Base-by-base conservation (phyloP, 805 yeast species). In the Dipodascus geniculatus region DNA sequence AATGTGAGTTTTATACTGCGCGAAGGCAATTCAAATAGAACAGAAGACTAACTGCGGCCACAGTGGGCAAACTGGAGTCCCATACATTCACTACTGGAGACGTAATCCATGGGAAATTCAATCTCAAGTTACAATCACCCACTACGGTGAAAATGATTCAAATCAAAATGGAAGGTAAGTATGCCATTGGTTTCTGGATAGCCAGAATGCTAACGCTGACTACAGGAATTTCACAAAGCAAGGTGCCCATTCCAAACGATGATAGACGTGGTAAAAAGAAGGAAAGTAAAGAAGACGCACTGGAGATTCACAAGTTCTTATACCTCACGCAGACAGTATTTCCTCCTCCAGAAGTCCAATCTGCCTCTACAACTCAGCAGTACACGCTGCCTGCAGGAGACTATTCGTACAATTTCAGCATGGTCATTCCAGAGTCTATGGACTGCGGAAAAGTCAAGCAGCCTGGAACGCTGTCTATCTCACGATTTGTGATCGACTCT, bases 351-450 rank as follows among this genome's bases (percentile, higher is more conserved):
- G 64, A 64, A 9, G 54, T 61, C 20, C 57, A 57, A 14, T 47
- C 22, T 47, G 54, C 48, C 50, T 56, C 54, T 48, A 51, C 52
- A 3, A 31, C 59, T 3, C 53, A 57, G 31, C 58, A 57, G 48
- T 70, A 62, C 58, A 66, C 73, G 4, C 59, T 71, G 20, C 60
- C 64, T 3, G 59, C 67, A 2, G 74, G 74, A 11, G 28, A 54
- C 2, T 68, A 71, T 50, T 49, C 49, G 22, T 71, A 69, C 60
- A 67, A 63, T 24, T 71, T 71, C 54, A 56, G 52, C 44, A 63
- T 71, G 55, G 57, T 53, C 35, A 47, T 71, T 19, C 74, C 74
- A 4, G 56, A 60, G 48, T n/a, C 47, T 55, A 47, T 33, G 38
- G 48, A 38, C 49, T 47, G 23, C 48, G 23, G 11, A 33, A 54